Conservation (phyloP, 306 rosid species). For the Trifolium dubium region DNA sequence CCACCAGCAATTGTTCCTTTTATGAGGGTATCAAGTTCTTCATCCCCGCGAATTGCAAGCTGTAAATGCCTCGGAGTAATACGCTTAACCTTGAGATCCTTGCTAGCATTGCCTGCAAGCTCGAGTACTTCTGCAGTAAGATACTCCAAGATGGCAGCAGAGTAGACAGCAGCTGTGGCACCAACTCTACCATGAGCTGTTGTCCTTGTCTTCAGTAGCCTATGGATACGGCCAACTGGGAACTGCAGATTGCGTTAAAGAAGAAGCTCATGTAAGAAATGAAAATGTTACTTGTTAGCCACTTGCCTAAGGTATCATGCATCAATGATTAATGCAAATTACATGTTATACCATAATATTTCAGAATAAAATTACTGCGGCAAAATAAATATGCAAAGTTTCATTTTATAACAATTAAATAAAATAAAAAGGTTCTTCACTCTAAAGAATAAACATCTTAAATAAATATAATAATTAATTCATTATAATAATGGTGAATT, state of each 20-base stretch:
- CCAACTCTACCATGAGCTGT: conserved; percentile 13
- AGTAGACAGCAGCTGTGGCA: conserved; percentile 15
- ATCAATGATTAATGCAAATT: neutral
- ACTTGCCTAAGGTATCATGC: neutral
- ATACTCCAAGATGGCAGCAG: conserved; percentile 11
- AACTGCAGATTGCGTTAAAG: conserved; percentile 14
- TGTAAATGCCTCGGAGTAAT: conserved; percentile 13
- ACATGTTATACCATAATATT: neutral
- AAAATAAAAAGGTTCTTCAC: neutral
- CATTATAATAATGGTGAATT: too few species aligned
- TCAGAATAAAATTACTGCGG: too few species aligned
- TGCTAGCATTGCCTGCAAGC: conserved; percentile 21
- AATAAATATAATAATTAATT: neutral
- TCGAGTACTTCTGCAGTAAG: conserved; percentile 2
- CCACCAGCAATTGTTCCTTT: conserved; percentile 15
- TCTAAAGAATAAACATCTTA: neutral
- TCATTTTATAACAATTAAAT: neutral
- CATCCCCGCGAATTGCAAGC: conserved; percentile 5
- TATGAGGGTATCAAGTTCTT: conserved; percentile 7
- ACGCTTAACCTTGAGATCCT: conserved; percentile 21
- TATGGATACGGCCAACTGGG: conserved; percentile 10
- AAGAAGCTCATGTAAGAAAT: conserved; percentile 17
- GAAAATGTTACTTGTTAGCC: neutral
- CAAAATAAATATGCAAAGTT: neutral
- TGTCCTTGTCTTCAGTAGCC: conserved; percentile 15